Percentiles rank a stretch among this genome's conserved stretches.
Conservation (phyloP, 495 filamentous ascomycete genomes). For the Jackrogersella minutella region DNA sequence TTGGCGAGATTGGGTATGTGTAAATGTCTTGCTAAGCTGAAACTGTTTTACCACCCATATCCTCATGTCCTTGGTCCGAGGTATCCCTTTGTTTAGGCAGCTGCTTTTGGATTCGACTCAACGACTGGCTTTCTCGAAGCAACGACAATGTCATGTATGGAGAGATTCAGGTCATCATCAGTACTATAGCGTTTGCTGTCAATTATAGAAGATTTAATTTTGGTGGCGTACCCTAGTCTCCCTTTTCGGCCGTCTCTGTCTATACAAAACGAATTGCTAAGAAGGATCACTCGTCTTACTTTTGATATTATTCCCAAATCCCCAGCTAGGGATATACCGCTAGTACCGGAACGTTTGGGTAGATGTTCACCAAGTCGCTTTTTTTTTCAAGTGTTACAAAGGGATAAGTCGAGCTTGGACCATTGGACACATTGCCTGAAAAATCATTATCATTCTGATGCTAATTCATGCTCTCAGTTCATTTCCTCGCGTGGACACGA, state of each 20-base stretch:
- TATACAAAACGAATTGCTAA: not conserved
- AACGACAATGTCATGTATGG: not conserved
- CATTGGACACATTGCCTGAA: not conserved
- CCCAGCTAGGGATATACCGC: not conserved
- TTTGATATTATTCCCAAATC: not conserved
- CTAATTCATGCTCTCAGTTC: slow-evolving; percentile 68
- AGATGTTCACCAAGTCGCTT: not conserved
- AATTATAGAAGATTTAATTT: not conserved
- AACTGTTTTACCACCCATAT: not conserved
- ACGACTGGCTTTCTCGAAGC: not conserved
- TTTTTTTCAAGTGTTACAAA: not conserved
- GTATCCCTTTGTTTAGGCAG: not conserved
- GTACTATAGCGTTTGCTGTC: not conserved
- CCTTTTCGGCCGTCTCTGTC: not conserved
- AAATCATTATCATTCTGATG: slow-evolving; percentile 1
- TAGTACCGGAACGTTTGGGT: not conserved
- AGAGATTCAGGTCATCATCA: not conserved
- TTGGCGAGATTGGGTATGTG: slow-evolving; percentile 97
- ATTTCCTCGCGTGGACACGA: slow-evolving; percentile 97
- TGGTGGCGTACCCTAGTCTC: too few species aligned
- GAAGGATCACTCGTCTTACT: not conserved
- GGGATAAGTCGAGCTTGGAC: not conserved
- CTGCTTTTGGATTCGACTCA: not conserved
- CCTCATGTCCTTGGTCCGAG: not conserved
- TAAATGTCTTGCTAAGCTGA: not conserved